Evolutionary conservation across 306 rosid species (phyloP).

Genomic region (Ochetophila trinervis): DNA sequence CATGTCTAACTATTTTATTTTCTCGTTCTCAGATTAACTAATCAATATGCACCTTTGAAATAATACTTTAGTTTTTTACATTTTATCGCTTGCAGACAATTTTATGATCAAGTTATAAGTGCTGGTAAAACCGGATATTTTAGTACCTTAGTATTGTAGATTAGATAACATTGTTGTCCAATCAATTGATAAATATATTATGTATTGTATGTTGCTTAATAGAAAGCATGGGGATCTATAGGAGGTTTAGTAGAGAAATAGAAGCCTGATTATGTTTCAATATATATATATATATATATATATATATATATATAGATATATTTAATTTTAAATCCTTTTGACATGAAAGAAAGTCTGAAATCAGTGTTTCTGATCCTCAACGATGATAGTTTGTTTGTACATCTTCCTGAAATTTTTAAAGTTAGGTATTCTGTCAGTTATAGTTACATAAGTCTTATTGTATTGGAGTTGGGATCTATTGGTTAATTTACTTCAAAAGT

Average conservation of each 20-base stretch:
- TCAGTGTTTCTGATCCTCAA: background rate
- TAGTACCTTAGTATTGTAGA: background rate
- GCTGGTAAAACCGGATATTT: constrained; percentile 13
- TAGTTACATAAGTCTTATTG: background rate
- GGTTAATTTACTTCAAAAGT: background rate
- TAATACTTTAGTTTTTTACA: constrained; percentile 13
- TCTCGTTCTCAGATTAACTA: background rate
- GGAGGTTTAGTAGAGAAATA: background rate
- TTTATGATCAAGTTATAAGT: constrained; percentile 22
- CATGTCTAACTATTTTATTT: background rate
- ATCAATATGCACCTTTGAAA: background rate
- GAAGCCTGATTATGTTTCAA: background rate
- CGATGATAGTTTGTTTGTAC: background rate
- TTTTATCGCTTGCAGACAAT: background rate
- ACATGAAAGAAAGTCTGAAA: background rate
- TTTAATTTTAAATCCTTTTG: background rate
- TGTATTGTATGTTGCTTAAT: constrained; percentile 4
- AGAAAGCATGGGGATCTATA: background rate
- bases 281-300: background rate
- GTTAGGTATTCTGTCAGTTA: background rate
- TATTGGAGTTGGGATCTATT: background rate
- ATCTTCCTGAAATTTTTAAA: background rate
- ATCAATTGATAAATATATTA: background rate
- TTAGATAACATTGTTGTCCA: background rate
- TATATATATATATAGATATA: background rate